A percentile compares a stretch with the other conserved stretches of the same genome.
Conservation (phyloP, 805 yeast genomes). For the Tanozyma kutaoensis region DNA sequence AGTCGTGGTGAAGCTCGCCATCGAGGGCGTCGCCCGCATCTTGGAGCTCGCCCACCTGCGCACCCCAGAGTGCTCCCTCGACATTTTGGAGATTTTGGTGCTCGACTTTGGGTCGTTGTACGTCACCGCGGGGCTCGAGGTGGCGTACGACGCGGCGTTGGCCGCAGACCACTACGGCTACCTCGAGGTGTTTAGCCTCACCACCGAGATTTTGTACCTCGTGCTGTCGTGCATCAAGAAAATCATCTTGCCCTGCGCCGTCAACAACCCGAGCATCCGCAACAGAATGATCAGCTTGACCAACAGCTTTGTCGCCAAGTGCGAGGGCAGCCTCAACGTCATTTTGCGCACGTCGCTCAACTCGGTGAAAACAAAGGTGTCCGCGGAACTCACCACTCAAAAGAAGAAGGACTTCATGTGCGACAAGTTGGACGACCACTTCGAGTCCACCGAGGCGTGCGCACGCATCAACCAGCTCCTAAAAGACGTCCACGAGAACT, state of each 20-base stretch:
- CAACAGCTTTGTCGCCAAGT: conserved; percentile 43
- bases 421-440: conserved; percentile 23
- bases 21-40: conserved; percentile 67
- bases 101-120: conserved; percentile 63
- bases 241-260: conserved; percentile 63
- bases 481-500: conserved; percentile 23
- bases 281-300: conserved; percentile 47
- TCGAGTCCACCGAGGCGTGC: conserved; percentile 61
- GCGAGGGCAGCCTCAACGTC: conserved; percentile 54
- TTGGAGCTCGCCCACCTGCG: conserved; percentile 59
- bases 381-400: conserved; percentile 41
- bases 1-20: conserved; percentile 46
- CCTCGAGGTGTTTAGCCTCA: conserved; percentile 34
- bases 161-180: conserved; percentile 36
- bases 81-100: conserved; percentile 52
- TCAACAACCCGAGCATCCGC: conserved; percentile 41
- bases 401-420: conserved; percentile 56
- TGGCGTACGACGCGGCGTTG: conserved; percentile 38
- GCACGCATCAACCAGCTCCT: conserved; percentile 46
- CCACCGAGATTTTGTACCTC: conserved; percentile 49
- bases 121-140: conserved; percentile 64
- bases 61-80: conserved; percentile 49
- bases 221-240: conserved; percentile 63
- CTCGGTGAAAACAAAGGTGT: conserved; percentile 37
- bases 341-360: conserved; percentile 48